Evolutionary conservation across 495 filamentous ascomycete genomes (phyloP).

Genomic region (Hypomontagnella submonticulosa): DNA sequence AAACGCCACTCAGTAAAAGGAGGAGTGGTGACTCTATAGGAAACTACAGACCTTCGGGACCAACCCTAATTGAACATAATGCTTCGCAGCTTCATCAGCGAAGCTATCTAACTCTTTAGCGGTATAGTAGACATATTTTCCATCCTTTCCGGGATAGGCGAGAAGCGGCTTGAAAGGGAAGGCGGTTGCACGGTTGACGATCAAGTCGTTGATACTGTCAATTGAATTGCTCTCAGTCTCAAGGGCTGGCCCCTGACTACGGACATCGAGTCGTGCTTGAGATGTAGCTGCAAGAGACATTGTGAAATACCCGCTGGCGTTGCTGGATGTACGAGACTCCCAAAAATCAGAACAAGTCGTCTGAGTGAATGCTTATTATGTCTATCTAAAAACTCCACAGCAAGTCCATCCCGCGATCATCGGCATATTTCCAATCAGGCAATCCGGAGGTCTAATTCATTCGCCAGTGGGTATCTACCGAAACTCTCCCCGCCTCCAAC

Average conservation of each 20-base stretch:
- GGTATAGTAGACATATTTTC: constrained; percentile 51
- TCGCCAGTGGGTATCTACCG: constrained; percentile 18
- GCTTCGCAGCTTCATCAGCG: constrained; percentile 48
- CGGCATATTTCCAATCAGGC: not conserved
- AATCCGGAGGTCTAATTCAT: constrained; percentile 6
- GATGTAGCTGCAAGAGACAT: constrained; percentile 28
- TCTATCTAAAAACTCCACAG: not conserved
- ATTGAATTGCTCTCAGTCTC: constrained; percentile 16
- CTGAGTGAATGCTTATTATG: constrained; percentile 1
- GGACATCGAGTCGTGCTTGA: constrained; percentile 2
- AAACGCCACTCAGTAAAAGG: not conserved
- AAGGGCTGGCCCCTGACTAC: constrained; percentile 1
- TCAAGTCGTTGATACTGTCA: constrained; percentile 46
- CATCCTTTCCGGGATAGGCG: constrained; percentile 47
- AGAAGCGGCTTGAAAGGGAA: constrained; percentile 46
- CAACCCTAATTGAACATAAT: constrained; percentile 29
- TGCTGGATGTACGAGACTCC: not conserved
- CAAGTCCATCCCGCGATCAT: not conserved
- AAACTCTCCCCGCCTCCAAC: constrained; percentile 12
- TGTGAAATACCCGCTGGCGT: not conserved
- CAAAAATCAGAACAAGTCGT: not conserved
- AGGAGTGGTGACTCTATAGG: not conserved
- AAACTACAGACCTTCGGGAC: constrained; percentile 22
- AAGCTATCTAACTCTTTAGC: constrained; percentile 49
- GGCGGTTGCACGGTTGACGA: constrained; percentile 43